A percentile compares a stretch with the other conserved stretches of the same genome.
phyloP scores from a whole-genome alignment of 352 stramenopile genomes.

The Saprolegnia parasitica region DNA sequence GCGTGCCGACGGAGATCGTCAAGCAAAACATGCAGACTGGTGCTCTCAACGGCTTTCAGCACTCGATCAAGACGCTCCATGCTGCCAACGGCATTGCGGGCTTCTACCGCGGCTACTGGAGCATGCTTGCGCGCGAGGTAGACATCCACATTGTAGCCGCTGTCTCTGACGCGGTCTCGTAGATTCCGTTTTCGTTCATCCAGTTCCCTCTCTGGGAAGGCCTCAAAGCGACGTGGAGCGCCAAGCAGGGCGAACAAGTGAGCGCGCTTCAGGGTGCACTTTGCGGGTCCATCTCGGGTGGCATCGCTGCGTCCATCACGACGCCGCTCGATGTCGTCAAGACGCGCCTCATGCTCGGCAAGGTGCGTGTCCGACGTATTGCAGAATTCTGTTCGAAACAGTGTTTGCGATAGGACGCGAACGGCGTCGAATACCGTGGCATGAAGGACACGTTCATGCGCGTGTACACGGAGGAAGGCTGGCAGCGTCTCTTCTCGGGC shows the following conservation, averaged over 20 bases:
- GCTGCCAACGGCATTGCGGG: slow-evolving; percentile 69
- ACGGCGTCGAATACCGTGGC: slow-evolving; percentile 89
- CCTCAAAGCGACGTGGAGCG: slow-evolving; percentile 90
- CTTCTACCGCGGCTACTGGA: slow-evolving; percentile 97
- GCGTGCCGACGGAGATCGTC: slow-evolving; percentile 98
- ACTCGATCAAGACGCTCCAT: slow-evolving; percentile 74
- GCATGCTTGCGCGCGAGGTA: slow-evolving; percentile 95
- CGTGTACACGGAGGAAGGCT: slow-evolving; percentile 89
- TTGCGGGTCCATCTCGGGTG: slow-evolving; percentile 94
- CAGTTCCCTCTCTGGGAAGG: slow-evolving; percentile 99
- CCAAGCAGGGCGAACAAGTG: slow-evolving; percentile 70
- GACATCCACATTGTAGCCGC: not conserved
- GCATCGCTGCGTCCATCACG: slow-evolving; percentile 94
- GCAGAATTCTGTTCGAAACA: not conserved
- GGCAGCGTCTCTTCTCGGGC: slow-evolving; percentile 89
- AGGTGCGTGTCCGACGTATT: slow-evolving; percentile 24
- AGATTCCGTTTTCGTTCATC: slow-evolving; percentile 98
- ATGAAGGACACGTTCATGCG: slow-evolving; percentile 87
- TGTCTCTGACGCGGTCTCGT: not conserved
- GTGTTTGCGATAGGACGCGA: slow-evolving; percentile 60
- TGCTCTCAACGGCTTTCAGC: slow-evolving; percentile 67
- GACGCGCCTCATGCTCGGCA: slow-evolving; percentile 97
- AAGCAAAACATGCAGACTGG: slow-evolving; percentile 99
- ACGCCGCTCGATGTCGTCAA: slow-evolving; percentile 99
- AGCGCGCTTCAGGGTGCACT: slow-evolving; percentile 89